A percentile compares a stretch with the other conserved stretches of the same genome.
These are phyloP conservation scores for Melampsora larici-populina DNA, from an alignment of 1,284 basidiomycete genomes.

Conservation along the genomic window DNA sequence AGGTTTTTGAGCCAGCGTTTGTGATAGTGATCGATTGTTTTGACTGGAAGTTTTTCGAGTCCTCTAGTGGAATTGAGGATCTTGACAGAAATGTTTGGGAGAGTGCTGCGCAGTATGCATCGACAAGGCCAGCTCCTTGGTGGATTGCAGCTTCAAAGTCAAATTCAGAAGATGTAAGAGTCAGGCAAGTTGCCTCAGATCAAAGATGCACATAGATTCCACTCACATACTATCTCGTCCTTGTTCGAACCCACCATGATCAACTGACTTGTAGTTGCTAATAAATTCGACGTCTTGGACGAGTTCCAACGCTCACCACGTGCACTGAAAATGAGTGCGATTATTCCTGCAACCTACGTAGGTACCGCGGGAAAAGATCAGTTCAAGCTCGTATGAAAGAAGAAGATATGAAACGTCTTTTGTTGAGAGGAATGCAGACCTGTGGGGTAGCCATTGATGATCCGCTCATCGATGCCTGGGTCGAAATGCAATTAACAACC, in stretches of 20 bases:
- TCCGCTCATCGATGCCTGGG: slow-evolving; percentile 31
- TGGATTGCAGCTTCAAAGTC: slow-evolving; percentile 22
- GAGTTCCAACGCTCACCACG: slow-evolving; percentile 19
- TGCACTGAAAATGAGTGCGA: slow-evolving; percentile 12
- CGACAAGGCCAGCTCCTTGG: slow-evolving; percentile 30
- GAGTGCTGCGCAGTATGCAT: slow-evolving; percentile 30
- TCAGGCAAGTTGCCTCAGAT: neutral
- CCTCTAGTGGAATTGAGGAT: slow-evolving; percentile 8
- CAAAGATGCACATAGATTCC: neutral
- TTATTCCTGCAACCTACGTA: slow-evolving; percentile 34
- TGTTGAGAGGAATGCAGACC: neutral
- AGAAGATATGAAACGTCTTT: neutral
- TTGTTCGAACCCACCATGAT: neutral
- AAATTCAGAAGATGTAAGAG: neutral
- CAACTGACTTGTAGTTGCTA: neutral
- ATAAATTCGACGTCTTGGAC: neutral
- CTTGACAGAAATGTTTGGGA: slow-evolving; percentile 26
- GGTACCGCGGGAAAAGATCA: no score
- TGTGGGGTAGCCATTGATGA: slow-evolving; percentile 39
- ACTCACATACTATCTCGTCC: neutral
- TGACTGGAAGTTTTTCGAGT: slow-evolving; percentile 21
- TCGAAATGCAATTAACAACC: neutral
- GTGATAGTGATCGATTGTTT: slow-evolving; percentile 26
- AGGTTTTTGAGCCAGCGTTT: slow-evolving; percentile 24
- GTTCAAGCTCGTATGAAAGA: no score